Base-by-base conservation (phyloP, 352 stramenopile species). In the Saprolegnia diclina region DNA sequence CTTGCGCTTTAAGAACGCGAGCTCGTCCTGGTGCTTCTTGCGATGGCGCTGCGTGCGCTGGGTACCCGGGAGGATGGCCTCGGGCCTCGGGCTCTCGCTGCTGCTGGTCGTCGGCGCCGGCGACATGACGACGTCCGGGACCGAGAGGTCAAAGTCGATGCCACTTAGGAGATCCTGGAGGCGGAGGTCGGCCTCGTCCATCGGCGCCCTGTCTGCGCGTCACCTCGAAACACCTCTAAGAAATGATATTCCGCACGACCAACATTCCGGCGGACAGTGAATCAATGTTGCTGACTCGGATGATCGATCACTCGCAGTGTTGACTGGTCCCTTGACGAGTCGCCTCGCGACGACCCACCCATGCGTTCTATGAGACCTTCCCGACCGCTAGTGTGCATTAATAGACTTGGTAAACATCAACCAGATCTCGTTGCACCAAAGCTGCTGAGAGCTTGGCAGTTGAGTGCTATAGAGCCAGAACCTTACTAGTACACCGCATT, bases 141-240 rank as follows among this genome's bases (percentile, higher is more conserved):
- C 35, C 13, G 52, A 24, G 13, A 59, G 52, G 35, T 59, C 52
- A 59, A 59, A 59, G 52, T 59, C 52, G 24, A 59, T 42, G 52
- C 52, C 35, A 35, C 24, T 59, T 9, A 59, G 19, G 24, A 59
- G 52, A 59, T 59, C 52, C 24, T 59, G 24, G 3, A 59, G 35
- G 52, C 52, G 24, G 11, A 59, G 35, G 24, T 35, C 52, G 13
- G 24, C n/a, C 13, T 35, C 52, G 35, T 59, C 52, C 52, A 59
- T 40, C 13, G 35, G 11, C 52, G 22, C 16, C 22, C 11, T 35
- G 29, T 35, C 29, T 35, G 5, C 2, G 29, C 29, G 29, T 35
- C 29, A 5, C 2, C 29, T 35, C 29, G 29, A 35, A 35, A 35
- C 29, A 35, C 29, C 29, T 35, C 29, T 35, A 2, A 35, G 29